These are phyloP conservation scores for maize (Zea mays) DNA, from an alignment of 176 grass and related monocot genomes.

Conservation along the genomic window Zm-B73-REFERENCE-NAM-5.0 NC_050104.1:11677001-11677500, in stretches of 20 bases:
- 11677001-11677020: no score
- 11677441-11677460: background rate
- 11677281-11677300: background rate
- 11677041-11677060: background rate
- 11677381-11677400: background rate
- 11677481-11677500: background rate
- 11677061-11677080: background rate
- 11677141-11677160: background rate
- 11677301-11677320: background rate
- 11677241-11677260: background rate
- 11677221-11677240: background rate
- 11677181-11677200: background rate
- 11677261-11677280: background rate
- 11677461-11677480: conserved; percentile 9
- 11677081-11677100: background rate
- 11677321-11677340: background rate
- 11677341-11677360: background rate
- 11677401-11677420: background rate
- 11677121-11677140: background rate
- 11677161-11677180: background rate
- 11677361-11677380: background rate
- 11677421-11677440: background rate
- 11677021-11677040: no score
- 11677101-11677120: background rate
- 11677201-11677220: background rate